Evolutionary conservation across 208 protist species (phyloP).

Genomic region (Leishmania gerbilli): DNA sequence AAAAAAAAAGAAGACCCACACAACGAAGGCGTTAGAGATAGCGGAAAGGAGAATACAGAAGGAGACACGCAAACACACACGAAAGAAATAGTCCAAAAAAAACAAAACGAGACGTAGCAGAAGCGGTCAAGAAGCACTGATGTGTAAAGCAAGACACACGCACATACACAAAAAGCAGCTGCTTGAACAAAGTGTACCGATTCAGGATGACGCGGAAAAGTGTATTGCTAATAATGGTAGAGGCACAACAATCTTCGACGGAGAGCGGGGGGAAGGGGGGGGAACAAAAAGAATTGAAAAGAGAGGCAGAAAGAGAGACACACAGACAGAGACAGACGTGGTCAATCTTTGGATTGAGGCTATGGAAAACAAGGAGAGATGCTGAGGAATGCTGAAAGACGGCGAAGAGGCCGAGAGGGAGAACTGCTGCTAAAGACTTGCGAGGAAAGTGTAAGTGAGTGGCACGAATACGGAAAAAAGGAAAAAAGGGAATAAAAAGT

Average conservation of each 20-base stretch:
- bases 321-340: background rate
- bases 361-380: background rate
- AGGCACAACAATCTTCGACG: background rate
- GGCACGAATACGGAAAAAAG: background rate
- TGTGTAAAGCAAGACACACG: background rate
- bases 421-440: background rate
- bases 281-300: background rate
- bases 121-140: background rate
- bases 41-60: background rate
- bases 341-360: background rate
- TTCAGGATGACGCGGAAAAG: background rate
- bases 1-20: background rate
- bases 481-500: background rate
- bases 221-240: background rate
- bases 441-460: background rate
- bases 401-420: constrained; percentile 4
- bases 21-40: too few relatives aligned
- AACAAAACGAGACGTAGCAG: background rate
- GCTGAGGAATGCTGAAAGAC: background rate
- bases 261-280: background rate
- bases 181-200: background rate
- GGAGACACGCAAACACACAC: background rate
- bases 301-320: too few relatives aligned
- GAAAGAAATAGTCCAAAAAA: background rate
- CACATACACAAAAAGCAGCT: background rate